Percentiles rank a stretch among this genome's conserved stretches.
Evolutionary conservation across 139 green algal species (phyloP).

Genomic region (Gonium pectorale): DNA sequence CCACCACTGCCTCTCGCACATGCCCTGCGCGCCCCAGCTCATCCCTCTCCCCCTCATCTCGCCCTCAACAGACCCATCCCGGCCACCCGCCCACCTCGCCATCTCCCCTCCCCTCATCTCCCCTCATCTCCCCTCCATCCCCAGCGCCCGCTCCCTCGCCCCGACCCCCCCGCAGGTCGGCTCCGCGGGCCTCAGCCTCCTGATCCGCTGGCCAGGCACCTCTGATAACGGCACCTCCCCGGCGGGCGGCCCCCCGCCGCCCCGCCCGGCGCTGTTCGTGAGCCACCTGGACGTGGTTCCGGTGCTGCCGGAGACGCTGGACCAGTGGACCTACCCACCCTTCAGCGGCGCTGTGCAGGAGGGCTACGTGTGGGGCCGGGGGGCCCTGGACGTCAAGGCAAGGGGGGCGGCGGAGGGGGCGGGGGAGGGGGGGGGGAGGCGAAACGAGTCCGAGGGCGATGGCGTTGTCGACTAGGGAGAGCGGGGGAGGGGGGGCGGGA

Average conservation of each 20-base stretch:
- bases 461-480: neutral
- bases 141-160: neutral
- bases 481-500: too few relatives aligned
- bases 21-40: too few relatives aligned
- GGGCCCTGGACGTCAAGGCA: constrained; percentile 35
- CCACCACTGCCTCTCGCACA: too few relatives aligned
- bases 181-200: constrained; percentile 47
- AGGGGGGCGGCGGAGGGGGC: neutral
- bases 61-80: too few relatives aligned
- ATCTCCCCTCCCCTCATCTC: neutral
- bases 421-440: neutral
- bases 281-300: constrained; percentile 85
- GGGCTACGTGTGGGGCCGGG: constrained; percentile 62
- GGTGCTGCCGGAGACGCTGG: constrained; percentile 42
- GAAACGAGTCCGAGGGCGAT: neutral
- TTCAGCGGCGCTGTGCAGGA: constrained; percentile 69
- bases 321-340: constrained; percentile 68
- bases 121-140: neutral
- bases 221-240: constrained; percentile 3
- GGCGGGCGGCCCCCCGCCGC: constrained; percentile 34
- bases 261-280: constrained; percentile 73
- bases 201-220: constrained; percentile 73
- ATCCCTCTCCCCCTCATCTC: too few relatives aligned
- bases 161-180: neutral
- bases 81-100: too few relatives aligned